Evolutionary conservation across 441 rosid genomes (phyloP), one percentile per base, ranked within the genome.

Genomic region (Mallotus japonicus): DNA sequence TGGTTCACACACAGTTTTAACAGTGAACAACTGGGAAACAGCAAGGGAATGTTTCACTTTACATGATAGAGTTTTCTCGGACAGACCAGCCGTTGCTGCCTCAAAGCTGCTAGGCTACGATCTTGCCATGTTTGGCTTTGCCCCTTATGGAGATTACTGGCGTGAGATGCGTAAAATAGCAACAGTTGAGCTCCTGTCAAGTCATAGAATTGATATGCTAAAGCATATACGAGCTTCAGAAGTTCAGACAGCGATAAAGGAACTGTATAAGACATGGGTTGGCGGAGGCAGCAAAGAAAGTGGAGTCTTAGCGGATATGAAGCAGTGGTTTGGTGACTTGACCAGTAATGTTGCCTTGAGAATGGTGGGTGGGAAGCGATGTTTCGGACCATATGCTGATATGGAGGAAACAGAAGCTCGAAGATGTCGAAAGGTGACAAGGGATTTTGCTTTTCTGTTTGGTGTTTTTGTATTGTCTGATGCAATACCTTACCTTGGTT

Each of bases 81-180:
- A 60, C n/a, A 63, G 81, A 19, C 83, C 81, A 1, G 12, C 8
- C 9, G 42, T 64, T 5, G 58, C 75, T 2, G 73, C 82, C 24
- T 22, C 75, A 59, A 67, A 79, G 53, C 71, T 69, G 8, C 19
- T 82, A 24, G 54, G 78, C 22, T 82, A 82, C 50, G 14, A 79
- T 56, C 63, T 9, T 8, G 79, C 76, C 37, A 74, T 76, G 75
- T 75, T 79, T 14, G 76, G 72, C 5, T 71, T 79, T 10, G 72
- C 79, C 8, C 81, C 78, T 0, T 69, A 77, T 3, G 76, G 81
- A 4, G 40, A 53, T 17, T 77, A 66, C 69, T 82, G 83, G 83
- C 77, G 81, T 2, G 76, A 77, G 44, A 65, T 59, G 65, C 80
- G 78, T 15, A 76, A 76, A 58, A 76, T 78, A 17, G 62, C 61